Evolutionary conservation across 768 basidiomycete species (phyloP).

Genomic region (Boletus reticuloceps): DNA sequence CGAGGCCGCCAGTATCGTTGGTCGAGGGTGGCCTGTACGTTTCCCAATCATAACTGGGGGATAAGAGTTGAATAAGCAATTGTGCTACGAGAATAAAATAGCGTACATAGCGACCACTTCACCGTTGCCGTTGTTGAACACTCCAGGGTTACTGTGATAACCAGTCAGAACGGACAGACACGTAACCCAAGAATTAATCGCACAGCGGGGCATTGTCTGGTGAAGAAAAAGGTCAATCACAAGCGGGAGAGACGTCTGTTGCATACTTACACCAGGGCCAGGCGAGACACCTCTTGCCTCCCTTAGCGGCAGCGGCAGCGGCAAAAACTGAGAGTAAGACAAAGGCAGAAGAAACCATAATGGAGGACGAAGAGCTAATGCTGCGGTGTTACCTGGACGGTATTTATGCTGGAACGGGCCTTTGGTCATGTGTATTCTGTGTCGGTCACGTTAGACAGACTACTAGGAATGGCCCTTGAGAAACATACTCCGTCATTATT

Average conservation of each 20-base stretch:
- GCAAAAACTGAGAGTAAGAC: constrained; percentile 18
- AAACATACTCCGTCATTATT: background rate
- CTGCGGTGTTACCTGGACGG: no score
- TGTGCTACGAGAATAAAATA: background rate
- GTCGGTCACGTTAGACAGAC: background rate
- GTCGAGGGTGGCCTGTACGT: constrained; percentile 34
- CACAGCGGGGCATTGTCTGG: constrained; percentile 33
- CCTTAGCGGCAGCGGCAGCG: constrained; percentile 12
- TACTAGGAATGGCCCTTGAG: background rate
- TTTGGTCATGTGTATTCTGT: background rate
- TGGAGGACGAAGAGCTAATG: background rate
- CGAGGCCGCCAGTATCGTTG: constrained; percentile 36
- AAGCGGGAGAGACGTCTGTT: background rate
- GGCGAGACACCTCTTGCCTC: constrained; percentile 37
- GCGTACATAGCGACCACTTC: constrained; percentile 35
- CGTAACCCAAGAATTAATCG: background rate
- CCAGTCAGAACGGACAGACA: background rate
- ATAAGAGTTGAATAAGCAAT: background rate
- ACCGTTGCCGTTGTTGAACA: constrained; percentile 32
- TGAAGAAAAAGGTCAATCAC: background rate
- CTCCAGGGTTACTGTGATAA: constrained; percentile 24
- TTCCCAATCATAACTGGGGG: constrained; percentile 37
- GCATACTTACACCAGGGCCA: constrained; percentile 34
- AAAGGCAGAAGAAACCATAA: constrained; percentile 20
- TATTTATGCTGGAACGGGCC: constrained; percentile 11